These are phyloP conservation scores for Russula vinacea DNA, from an alignment of 768 basidiomycete species.

Conservation along the genomic window DNA sequence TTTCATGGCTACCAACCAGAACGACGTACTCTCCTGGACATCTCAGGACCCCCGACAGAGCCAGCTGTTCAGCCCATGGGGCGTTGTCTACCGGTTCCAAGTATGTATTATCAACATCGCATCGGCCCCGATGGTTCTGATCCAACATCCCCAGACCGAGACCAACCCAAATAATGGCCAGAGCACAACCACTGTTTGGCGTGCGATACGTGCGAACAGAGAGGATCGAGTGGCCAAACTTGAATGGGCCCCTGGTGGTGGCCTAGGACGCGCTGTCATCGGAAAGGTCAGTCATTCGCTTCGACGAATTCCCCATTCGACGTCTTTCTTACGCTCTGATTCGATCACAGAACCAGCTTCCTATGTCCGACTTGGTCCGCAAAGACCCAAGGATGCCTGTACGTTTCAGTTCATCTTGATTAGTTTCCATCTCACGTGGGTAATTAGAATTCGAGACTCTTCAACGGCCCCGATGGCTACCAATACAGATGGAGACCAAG, in stretches of 20 bases:
- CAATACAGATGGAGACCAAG: slow-evolving; percentile 80
- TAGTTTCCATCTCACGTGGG: slow-evolving; percentile 19
- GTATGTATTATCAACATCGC: slow-evolving; percentile 41
- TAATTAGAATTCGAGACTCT: slow-evolving; percentile 46
- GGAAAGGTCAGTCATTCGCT: slow-evolving; percentile 58
- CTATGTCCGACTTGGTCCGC: slow-evolving; percentile 81
- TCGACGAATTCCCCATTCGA: slow-evolving; percentile 34
- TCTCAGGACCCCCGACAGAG: slow-evolving; percentile 84
- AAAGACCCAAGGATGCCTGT: slow-evolving; percentile 61
- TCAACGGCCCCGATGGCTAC: slow-evolving; percentile 80
- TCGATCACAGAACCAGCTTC: slow-evolving; percentile 58
- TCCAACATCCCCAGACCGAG: slow-evolving; percentile 51
- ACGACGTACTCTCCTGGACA: slow-evolving; percentile 81
- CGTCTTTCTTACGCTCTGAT: slow-evolving; percentile 16
- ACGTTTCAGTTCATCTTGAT: slow-evolving; percentile 35
- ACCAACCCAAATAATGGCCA: slow-evolving; percentile 54
- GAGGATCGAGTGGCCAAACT: slow-evolving; percentile 87
- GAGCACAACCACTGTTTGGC: slow-evolving; percentile 74
- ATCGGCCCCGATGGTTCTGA: slow-evolving; percentile 33
- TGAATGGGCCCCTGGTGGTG: slow-evolving; percentile 81
- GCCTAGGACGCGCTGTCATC: slow-evolving; percentile 79
- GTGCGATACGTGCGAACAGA: slow-evolving; percentile 76
- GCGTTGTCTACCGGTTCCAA: slow-evolving; percentile 77
- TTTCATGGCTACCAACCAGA: slow-evolving; percentile 44
- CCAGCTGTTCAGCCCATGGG: slow-evolving; percentile 76